Evolutionary conservation across 2,329 filamentous ascomycete species (phyloP).

Genomic region (Zopfia rhizophila): DNA sequence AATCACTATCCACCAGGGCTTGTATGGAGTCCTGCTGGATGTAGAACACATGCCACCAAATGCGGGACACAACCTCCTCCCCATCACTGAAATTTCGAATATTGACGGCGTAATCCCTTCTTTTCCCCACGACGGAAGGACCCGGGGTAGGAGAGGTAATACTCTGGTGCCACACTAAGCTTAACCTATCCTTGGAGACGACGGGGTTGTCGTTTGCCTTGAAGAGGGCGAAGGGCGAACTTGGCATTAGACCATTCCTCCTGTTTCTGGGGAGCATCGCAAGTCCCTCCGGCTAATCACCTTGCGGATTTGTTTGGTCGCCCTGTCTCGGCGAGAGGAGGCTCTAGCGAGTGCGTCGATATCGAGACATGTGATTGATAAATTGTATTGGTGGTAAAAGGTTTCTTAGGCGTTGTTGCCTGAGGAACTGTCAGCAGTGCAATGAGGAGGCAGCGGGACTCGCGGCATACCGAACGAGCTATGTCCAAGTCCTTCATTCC

Average conservation of each 20-base stretch:
- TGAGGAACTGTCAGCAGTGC: no score
- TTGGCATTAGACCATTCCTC: conserved; percentile 11
- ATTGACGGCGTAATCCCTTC: conserved; percentile 7
- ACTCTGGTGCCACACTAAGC: conserved; percentile 1
- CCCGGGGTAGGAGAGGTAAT: no score
- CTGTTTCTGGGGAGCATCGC: no score
- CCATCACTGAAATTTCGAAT: neutral
- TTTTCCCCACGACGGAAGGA: neutral
- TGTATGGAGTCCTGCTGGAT: conserved; percentile 14
- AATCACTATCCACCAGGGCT: neutral
- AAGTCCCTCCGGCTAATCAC: no score
- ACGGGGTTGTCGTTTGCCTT: conserved; percentile 8
- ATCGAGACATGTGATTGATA: neutral
- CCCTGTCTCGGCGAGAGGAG: conserved; percentile 7
- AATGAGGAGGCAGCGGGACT: no score
- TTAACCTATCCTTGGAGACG: neutral
- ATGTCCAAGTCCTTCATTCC: no score
- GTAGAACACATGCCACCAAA: neutral
- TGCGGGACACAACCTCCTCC: conserved; percentile 3
- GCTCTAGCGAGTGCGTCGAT: neutral
- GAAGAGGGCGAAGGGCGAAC: conserved; percentile 18
- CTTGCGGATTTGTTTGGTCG: conserved; percentile 2
- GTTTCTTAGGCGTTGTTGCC: neutral
- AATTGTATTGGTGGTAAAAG: neutral
- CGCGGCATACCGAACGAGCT: no score